Base-by-base conservation (phyloP, 1,284 basidiomycete genomes). In the Trichosporon coremiiforme region DNA sequence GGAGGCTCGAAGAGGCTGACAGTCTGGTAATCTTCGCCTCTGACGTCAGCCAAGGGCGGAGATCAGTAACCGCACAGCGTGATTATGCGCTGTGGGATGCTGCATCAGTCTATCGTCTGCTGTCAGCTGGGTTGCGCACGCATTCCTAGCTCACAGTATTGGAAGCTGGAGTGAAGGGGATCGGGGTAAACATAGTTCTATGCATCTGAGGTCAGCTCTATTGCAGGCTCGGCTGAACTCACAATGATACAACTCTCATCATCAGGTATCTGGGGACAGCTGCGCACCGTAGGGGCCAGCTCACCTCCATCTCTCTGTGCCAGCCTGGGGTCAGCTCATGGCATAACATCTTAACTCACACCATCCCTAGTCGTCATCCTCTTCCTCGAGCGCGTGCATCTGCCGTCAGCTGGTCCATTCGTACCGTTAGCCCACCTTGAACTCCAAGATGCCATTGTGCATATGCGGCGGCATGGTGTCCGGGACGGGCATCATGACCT, bases 401-500 rank as follows among this genome's bases (percentile, higher is more conserved):
- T 82, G 69, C 2, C 1, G 38, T 68, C 35, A 71, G 67, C 53
- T 33, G 8, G 2, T 29, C 15, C n/a, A n/a, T 7, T 7, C 9
- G 8, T 0, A n/a, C n/a, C n/a, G n/a, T n/a, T 4, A n/a, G 25
- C 12, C 13, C 77, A 94, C 93, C 82, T 90, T 88, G 80, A 93
- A 94, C 75, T 94, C 93, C 57, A 94, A 88, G 75, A 94, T 93
- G 0, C 89, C 90, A 20, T 83, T 78, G 66, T 82, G 75, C 77
- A 86, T 74, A 66, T 86, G 86, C 66, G 83, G 85, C 4, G 88
- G 85, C 0, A 79, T 67, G 22, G 71, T 70, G 9, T 77, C 74
- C 0, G 75, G 72, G 13, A 83, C 73, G 8, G 92, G 90, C 86
- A 95, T 92, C 76, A 95, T 86, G 80, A 95, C 91, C 77, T 97